Base-by-base conservation (phyloP, 495 filamentous ascomycete genomes). In the Aspergillus indologenus region DNA sequence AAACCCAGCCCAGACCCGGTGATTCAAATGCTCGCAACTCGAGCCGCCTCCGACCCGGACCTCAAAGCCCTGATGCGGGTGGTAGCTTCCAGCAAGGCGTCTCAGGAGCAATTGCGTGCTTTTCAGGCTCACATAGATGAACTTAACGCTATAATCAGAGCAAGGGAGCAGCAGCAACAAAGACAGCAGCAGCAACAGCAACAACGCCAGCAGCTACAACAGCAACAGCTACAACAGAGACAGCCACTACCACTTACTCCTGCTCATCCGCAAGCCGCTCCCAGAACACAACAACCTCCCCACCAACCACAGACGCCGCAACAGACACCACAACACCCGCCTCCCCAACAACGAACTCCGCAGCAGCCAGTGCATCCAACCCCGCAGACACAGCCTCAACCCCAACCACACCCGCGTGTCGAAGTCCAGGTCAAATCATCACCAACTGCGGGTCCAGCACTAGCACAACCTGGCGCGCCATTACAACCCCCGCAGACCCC, bases 21-120 rank as follows among this genome's bases (percentile, higher is more conserved):
- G 45, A 99, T 99, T 57, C 89, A 96, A 55, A 91, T 91, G 70
- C 75, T 99, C 45, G 95, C 95, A 2, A 90, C 90, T 60, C 83
- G 85, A 63, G 95, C 95, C 17, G 89, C 90, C 0, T 85, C 88
- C 18, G 90, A 99, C 68, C 86, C 89, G 2, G 83, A 91, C 49
- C 79, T 99, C n/a, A 92, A 96, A 64, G 85, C 87, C n/a, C 80
- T 99, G 12, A 99, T 99, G 95, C 88, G 90, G 65, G 85, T 92
- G 14, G 95, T 99, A 9, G 95, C 95, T 5, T 86, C 88, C 22
- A 94, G 92, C 20, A 85, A 90, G 57, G 95, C 95, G 2, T 82
- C 83, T 2, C 83, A 84, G 52, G 81, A 87, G 31, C 90, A 98
- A 63, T 80, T 99, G 15, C 87, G 87, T 57, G 82, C 86, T 58